These are phyloP conservation scores for Purpureocillium lavendulum DNA, from an alignment of 2,329 filamentous ascomycete species.

Conservation along the genomic window DNA sequence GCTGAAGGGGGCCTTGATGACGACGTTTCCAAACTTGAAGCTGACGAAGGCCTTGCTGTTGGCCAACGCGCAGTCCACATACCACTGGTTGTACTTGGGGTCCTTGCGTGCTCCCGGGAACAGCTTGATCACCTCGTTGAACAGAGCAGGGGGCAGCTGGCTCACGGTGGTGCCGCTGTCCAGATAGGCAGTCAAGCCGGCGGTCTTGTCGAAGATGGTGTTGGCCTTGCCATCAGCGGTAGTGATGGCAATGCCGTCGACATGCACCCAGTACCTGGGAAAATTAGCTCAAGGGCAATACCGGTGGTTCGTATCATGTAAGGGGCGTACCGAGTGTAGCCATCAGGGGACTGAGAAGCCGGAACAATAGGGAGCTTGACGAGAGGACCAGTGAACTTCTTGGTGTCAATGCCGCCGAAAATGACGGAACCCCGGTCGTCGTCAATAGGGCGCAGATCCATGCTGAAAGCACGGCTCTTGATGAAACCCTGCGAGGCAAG, in stretches of 20 bases:
- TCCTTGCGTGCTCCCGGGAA: constrained; percentile 33
- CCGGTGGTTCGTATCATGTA: too few species aligned
- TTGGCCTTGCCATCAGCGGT: constrained; percentile 20
- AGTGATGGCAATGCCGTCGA: constrained; percentile 21
- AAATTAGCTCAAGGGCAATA: too few species aligned
- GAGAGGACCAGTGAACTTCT: constrained; percentile 41
- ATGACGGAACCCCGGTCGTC: constrained; percentile 17
- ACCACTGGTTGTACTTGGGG: constrained; percentile 27
- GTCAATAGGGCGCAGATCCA: constrained; percentile 11
- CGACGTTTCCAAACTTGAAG: constrained; percentile 31
- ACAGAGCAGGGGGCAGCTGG: constrained; percentile 48
- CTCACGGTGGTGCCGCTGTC: constrained; percentile 57
- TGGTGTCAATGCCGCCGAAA: constrained; percentile 46
- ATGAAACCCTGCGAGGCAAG: constrained; percentile 14
- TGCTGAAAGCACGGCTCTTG: constrained; percentile 18
- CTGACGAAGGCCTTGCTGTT: constrained; percentile 25
- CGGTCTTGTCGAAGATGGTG: constrained; percentile 29
- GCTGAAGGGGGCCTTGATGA: constrained; percentile 28
- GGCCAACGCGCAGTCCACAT: constrained; percentile 30
- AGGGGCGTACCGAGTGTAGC: constrained; percentile 10
- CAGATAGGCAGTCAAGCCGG: constrained; percentile 36
- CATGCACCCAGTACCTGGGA: constrained; percentile 19
- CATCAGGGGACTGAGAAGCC: constrained; percentile 17
- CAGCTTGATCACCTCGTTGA: constrained; percentile 27
- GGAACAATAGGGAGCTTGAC: constrained; percentile 42